These are phyloP conservation scores for Alternaria longipes DNA, from an alignment of 2,329 filamentous ascomycete genomes.

Conservation along the genomic window DNA sequence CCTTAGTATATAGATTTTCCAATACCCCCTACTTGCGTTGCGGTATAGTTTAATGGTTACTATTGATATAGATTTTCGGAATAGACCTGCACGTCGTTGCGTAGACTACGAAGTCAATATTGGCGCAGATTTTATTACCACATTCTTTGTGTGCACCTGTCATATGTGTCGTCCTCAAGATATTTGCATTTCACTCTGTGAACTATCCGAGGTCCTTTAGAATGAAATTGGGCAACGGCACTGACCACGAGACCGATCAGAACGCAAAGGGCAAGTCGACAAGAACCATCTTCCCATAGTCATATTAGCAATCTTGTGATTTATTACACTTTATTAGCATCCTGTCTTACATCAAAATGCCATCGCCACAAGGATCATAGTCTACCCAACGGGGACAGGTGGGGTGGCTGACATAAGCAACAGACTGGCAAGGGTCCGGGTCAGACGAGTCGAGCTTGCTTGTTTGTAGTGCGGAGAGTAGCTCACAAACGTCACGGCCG, in stretches of 20 bases:
- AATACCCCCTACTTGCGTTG: background rate
- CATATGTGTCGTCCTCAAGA: background rate
- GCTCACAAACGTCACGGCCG: conserved; percentile 19
- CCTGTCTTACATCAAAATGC: background rate
- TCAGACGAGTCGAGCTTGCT: conserved; percentile 21
- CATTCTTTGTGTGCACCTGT: background rate
- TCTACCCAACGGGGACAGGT: conserved; percentile 7
- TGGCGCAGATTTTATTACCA: background rate
- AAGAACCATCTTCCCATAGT: too few relatives aligned
- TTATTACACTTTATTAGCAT: background rate
- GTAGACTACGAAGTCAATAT: background rate
- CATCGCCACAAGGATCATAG: background rate
- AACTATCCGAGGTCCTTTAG: too few relatives aligned
- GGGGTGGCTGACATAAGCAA: conserved; percentile 11
- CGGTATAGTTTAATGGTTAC: background rate
- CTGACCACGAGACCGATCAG: background rate
- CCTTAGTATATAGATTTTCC: conserved; percentile 7
- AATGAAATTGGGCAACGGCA: too few relatives aligned
- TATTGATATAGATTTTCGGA: background rate
- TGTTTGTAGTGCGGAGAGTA: conserved; percentile 18
- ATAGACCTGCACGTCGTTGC: background rate
- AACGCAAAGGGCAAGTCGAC: background rate
- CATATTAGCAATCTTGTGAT: background rate
- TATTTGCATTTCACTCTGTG: background rate
- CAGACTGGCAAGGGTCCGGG: conserved; percentile 9